Conservation (phyloP, 371 early-diverging fungal genomes). For the Saksenaea vasiformis region DNA sequence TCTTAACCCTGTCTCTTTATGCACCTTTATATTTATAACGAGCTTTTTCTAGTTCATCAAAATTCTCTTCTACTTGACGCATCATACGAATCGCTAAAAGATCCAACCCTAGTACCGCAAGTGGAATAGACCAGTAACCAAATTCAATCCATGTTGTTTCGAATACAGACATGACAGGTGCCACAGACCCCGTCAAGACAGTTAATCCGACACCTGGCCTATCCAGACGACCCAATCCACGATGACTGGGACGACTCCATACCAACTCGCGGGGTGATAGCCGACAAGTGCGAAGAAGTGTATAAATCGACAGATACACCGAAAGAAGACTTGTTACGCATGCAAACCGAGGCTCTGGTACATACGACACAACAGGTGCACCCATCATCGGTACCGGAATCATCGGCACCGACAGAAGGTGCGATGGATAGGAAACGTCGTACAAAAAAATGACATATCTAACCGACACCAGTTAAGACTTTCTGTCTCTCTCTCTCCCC, state of each 20-base stretch:
- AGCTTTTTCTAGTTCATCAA: constrained; percentile 38
- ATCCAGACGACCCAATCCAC: constrained; percentile 7
- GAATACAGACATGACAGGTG: constrained; percentile 19
- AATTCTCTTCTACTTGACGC: constrained; percentile 27
- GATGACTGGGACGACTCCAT: constrained; percentile 6
- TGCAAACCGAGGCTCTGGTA: constrained; percentile 15
- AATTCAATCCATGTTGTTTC: constrained; percentile 22
- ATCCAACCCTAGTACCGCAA: constrained; percentile 19
- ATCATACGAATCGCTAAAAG: constrained; percentile 33
- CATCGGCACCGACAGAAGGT: constrained; percentile 21
- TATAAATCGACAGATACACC: constrained; percentile 15
- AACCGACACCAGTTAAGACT: neutral
- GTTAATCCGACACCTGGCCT: neutral
- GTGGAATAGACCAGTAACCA: constrained; percentile 34
- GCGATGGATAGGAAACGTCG: constrained; percentile 14
- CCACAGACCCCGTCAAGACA: constrained; percentile 9
- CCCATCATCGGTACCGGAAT: constrained; percentile 20
- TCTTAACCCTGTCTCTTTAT: constrained; percentile 9
- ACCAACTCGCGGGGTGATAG: constrained; percentile 9
- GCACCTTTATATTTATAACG: constrained; percentile 45
- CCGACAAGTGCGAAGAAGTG: constrained; percentile 15
- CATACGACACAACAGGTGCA: constrained; percentile 6
- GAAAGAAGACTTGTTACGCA: constrained; percentile 14
- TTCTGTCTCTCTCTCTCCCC: too few relatives aligned
- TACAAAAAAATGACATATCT: constrained; percentile 27